These are phyloP conservation scores for Ettlia oleoabundans DNA, from an alignment of 139 green algal species.

Conservation along the genomic window DNA sequence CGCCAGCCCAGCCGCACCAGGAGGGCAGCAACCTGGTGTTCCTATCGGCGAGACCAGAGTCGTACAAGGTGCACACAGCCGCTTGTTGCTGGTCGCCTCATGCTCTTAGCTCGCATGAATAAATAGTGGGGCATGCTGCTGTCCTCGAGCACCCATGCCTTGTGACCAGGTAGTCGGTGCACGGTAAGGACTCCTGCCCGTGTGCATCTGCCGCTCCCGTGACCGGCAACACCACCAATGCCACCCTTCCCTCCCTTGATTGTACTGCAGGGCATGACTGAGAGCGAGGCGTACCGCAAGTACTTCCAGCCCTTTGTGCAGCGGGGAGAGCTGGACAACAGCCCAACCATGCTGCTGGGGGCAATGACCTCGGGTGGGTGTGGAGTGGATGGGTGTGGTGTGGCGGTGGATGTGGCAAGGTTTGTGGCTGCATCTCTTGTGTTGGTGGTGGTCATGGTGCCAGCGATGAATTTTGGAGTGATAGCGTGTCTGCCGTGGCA, in stretches of 20 bases:
- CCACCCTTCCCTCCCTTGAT: background rate
- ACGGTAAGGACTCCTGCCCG: too few species aligned
- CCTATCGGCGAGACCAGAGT: constrained; percentile 66
- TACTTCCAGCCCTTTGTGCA: constrained; percentile 62
- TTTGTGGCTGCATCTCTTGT: too few species aligned
- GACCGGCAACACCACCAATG: background rate
- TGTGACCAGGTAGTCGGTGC: too few species aligned
- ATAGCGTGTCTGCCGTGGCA: too few species aligned
- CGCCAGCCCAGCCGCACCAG: constrained; percentile 33
- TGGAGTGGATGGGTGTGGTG: too few species aligned
- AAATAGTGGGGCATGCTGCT: too few species aligned
- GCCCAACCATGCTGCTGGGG: constrained; percentile 66
- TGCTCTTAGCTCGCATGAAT: background rate
- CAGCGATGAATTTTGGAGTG: too few species aligned
- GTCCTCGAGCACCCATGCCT: too few species aligned
- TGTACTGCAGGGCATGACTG: constrained; percentile 47
- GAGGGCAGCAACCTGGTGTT: constrained; percentile 64
- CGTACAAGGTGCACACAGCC: constrained; percentile 49
- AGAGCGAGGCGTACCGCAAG: constrained; percentile 49
- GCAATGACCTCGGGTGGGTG: constrained; percentile 51
- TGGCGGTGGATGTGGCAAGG: too few species aligned
- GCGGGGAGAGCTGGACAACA: constrained; percentile 50
- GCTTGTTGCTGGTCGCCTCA: background rate
- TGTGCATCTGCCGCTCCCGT: background rate
- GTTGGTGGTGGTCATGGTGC: too few species aligned